Base-by-base conservation (phyloP, 2,329 filamentous ascomycete species). In the Alternaria burnsii region DNA sequence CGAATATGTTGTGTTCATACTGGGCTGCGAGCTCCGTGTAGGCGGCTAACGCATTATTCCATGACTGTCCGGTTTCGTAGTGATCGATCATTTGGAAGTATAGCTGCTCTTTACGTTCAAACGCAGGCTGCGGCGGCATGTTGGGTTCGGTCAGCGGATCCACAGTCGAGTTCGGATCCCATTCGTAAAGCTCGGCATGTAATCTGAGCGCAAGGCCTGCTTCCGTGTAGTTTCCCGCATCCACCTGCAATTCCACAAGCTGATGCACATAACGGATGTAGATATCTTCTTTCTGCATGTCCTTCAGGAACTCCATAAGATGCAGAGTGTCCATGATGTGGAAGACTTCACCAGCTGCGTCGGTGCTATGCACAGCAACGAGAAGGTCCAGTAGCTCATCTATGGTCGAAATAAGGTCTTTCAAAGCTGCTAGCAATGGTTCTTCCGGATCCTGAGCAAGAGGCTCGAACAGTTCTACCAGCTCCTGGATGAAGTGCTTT, bases 241-340 rank as follows among this genome's bases (percentile, higher is more conserved):
- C 87, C 9, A 87, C 85, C 76, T 98, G 94, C 12, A 95, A 83
- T 40, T 88, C 83, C 3, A 93, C 92, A 20, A 98, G 85, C 77
- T 97, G 93, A 75, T 98, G 94, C 14, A 98, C 94, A 72, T 98
- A 97, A 66, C 93, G 90, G 66, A 97, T 91, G 78, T 97, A 98
- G 58, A 97, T 97, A 72, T 97, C 94, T 76, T 97, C 93, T 74
- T 97, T 97, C 68, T 96, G 92, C 90, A 97, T 97, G 74, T 97
- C 93, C 67, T 93, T 91, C 69, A 98, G 85, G 79, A 97, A 98
- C 70, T 97, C 93, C 94, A 98, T 97, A 26, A 98, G 83, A 57
- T 92, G 88, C 52, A 98, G 82, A 0, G 93, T 92, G 77, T 97
- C 93, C 78, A 97, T 92, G 66, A 97, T 91, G 62, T 91, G 88